These are phyloP conservation scores for Triglochin maritima DNA, from an alignment of 106 monocot genomes.

Conservation along the genomic window DNA sequence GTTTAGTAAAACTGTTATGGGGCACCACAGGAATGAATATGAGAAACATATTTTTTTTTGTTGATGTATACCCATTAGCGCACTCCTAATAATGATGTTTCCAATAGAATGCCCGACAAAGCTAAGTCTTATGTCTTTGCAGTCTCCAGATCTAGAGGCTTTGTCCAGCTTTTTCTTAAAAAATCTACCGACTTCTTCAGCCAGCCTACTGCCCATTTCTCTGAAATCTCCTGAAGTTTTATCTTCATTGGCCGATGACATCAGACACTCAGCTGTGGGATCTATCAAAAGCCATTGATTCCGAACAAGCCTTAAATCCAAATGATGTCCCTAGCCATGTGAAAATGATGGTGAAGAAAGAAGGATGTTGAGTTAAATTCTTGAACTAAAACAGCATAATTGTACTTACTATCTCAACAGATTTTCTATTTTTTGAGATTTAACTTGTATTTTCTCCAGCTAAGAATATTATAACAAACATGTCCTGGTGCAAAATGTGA, in stretches of 20 bases:
- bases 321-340: slow-evolving; percentile 70
- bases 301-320: slow-evolving; percentile 79
- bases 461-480: too few relatives aligned
- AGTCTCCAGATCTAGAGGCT: slow-evolving; percentile 62
- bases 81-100: slow-evolving; percentile 91
- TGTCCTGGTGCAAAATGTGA: too few relatives aligned
- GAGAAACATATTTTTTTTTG: slow-evolving; percentile 5
- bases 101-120: slow-evolving; percentile 99
- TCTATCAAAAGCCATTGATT: slow-evolving; percentile 99
- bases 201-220: slow-evolving; percentile 95
- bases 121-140: slow-evolving; percentile 73
- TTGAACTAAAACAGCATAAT: background rate
- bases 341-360: background rate
- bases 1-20: background rate
- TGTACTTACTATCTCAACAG: background rate
- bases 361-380: background rate
- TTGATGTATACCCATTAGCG: slow-evolving; percentile 52
- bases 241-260: slow-evolving; percentile 96
- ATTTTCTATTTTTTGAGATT: too few relatives aligned
- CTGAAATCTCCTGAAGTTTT: slow-evolving; percentile 87
- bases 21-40: background rate
- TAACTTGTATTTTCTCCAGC: background rate
- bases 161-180: slow-evolving; percentile 74
- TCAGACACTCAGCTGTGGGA: slow-evolving; percentile 83
- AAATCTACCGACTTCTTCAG: slow-evolving; percentile 63